Conservation (phyloP, 352 stramenopile genomes). For the Aphanomyces astaci region DNA sequence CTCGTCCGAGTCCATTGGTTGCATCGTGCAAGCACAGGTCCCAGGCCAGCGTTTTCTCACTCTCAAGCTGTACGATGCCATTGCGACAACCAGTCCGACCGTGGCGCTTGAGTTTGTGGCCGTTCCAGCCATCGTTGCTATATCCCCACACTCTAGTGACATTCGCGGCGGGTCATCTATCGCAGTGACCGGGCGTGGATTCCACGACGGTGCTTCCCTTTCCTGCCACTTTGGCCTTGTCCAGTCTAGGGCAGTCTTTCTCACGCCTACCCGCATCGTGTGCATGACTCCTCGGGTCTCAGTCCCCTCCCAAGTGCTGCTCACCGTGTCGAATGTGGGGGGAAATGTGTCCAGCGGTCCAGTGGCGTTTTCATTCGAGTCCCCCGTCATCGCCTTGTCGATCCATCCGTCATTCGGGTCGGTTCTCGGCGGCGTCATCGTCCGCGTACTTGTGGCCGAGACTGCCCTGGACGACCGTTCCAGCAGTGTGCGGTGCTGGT, state of each 20-base stretch:
- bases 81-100: neutral
- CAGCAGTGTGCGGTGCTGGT: neutral
- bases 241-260: neutral
- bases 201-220: neutral
- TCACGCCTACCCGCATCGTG: neutral
- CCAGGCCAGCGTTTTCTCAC: neutral
- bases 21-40: neutral
- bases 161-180: neutral
- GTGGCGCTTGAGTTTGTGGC: neutral
- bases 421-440: neutral
- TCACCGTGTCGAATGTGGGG: slow-evolving; percentile 1
- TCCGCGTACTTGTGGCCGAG: neutral
- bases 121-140: neutral
- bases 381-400: neutral
- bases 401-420: slow-evolving; percentile 4
- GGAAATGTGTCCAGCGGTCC: neutral
- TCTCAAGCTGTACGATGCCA: neutral
- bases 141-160: neutral
- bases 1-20: neutral
- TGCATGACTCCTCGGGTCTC: neutral
- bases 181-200: neutral
- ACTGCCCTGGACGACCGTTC: neutral
- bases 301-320: neutral
- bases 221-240: neutral
- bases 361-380: neutral